Percentiles rank a stretch among this genome's conserved stretches.
Evolutionary conservation across 164 flowering plant genomes (phyloP).

Genomic region (Cinnamomum micranthum): DNA sequence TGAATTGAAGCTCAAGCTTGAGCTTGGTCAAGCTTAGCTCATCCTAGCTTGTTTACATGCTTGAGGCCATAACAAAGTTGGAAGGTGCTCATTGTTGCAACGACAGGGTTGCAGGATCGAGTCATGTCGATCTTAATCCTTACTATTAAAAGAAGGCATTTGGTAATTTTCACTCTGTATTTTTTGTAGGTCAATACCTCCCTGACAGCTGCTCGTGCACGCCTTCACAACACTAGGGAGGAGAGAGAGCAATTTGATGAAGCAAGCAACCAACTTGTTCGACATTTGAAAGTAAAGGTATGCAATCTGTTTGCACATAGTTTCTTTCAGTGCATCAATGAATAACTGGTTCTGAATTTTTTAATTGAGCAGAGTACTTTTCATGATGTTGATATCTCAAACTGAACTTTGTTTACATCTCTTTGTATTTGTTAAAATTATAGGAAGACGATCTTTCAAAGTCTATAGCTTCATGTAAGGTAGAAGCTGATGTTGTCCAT

Average conservation of each 20-base stretch:
- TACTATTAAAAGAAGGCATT: background rate
- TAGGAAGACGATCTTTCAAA: slow-evolving; percentile 89
- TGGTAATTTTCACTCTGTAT: slow-evolving; percentile 1
- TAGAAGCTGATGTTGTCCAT: slow-evolving; percentile 70
- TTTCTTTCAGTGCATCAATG: background rate
- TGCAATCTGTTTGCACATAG: background rate
- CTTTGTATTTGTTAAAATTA: slow-evolving; percentile 6
- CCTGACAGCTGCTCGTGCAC: slow-evolving; percentile 54
- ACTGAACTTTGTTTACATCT: background rate
- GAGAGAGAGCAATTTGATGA: slow-evolving; percentile 86
- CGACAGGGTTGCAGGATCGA: background rate
- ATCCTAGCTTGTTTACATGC: background rate
- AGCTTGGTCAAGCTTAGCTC: background rate
- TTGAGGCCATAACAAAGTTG: background rate
- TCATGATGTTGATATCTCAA: slow-evolving; percentile 2
- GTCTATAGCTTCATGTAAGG: slow-evolving; percentile 60
- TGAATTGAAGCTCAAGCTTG: background rate
- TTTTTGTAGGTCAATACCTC: slow-evolving; percentile 52
- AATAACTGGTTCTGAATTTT: background rate
- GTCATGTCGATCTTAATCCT: background rate
- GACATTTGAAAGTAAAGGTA: slow-evolving; percentile 72
- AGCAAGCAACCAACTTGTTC: slow-evolving; percentile 73
- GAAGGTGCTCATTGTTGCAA: background rate
- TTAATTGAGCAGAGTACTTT: background rate
- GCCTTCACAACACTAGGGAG: slow-evolving; percentile 72